Base-by-base conservation (phyloP, 2,329 filamentous ascomycete species). In the Cladosporium colombiae region DNA sequence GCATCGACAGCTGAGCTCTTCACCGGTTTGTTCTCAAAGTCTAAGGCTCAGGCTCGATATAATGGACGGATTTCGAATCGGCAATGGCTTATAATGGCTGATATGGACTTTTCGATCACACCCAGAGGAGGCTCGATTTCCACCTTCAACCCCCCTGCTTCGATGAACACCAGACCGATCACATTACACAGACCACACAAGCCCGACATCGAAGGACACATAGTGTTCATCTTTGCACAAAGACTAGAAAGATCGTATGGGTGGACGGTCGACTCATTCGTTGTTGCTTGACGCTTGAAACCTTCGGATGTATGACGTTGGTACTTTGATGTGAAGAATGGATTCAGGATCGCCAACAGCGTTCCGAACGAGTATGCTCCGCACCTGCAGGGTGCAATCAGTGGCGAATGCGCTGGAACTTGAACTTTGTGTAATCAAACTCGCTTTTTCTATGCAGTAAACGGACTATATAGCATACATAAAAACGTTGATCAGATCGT, bases 71-170 rank as follows among this genome's bases (percentile, higher is more conserved):
- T 29, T 69, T 69, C 49, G 64, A 29, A 10, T 50, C 61, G 3
- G 68, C 68, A n/a, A n/a, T n/a, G n/a, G n/a, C n/a, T n/a, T n/a
- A n/a, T n/a, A 16, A 66, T 70, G 62, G 61, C 67, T 55, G 68
- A 68, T 18, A n/a, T 70, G 27, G 64, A 40, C 18, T 70, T 68
- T 40, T 68, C 67, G 5, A 64, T 69, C 40, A 67, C 67, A 33
- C 68, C 68, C 2, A 68, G 65, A 16, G 50, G 52, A 33, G 67
- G 67, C 21, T 70, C 68, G 1, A 55, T 68, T 16, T 68, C 55
- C 64, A 62, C 61, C 8, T 68, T 68, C 65, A 46, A 65, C 46
- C 63, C 68, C 57, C 67, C 67, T 10, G 55, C 63, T 33, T 65
- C 65, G 29, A 66, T 66, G 60, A 27, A 46, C 18, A n/a, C 14